Conservation (phyloP, 2,329 filamentous ascomycete genomes). For the Trichoderma oligosporum region DNA sequence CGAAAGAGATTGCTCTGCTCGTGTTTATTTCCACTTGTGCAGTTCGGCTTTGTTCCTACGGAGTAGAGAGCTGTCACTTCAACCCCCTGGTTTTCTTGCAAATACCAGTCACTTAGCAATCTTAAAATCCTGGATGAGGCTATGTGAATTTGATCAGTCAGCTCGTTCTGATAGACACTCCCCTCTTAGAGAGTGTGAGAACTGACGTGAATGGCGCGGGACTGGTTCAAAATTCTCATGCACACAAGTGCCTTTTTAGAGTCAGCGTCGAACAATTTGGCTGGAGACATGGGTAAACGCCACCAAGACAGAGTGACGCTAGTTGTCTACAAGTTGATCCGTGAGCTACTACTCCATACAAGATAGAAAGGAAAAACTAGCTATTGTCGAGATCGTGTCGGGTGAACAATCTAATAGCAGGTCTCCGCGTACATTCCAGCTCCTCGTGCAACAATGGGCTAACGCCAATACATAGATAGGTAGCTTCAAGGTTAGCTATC, state of each 20-base stretch:
- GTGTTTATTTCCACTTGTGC: conserved; percentile 4
- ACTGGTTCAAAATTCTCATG: conserved; percentile 6
- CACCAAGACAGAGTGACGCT: background rate
- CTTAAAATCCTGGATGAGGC: conserved; percentile 1
- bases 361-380: too few species aligned
- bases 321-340: too few species aligned
- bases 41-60: conserved; percentile 13
- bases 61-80: conserved; percentile 6
- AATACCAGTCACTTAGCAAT: conserved; percentile 12
- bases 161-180: background rate
- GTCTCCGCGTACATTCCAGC: conserved; percentile 2
- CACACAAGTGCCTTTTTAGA: background rate
- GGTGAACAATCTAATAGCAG: background rate
- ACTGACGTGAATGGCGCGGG: background rate
- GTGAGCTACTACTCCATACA: too few species aligned
- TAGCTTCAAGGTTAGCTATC: background rate
- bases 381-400: background rate
- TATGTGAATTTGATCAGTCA: conserved; percentile 2
- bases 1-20: background rate
- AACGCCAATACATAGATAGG: too few species aligned
- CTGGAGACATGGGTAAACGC: background rate
- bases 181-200: background rate
- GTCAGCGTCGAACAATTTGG: background rate
- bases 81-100: background rate
- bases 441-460: conserved; percentile 3